phyloP scores from a whole-genome alignment of 1,284 basidiomycete genomes.

The Sutorius eximius region DNA sequence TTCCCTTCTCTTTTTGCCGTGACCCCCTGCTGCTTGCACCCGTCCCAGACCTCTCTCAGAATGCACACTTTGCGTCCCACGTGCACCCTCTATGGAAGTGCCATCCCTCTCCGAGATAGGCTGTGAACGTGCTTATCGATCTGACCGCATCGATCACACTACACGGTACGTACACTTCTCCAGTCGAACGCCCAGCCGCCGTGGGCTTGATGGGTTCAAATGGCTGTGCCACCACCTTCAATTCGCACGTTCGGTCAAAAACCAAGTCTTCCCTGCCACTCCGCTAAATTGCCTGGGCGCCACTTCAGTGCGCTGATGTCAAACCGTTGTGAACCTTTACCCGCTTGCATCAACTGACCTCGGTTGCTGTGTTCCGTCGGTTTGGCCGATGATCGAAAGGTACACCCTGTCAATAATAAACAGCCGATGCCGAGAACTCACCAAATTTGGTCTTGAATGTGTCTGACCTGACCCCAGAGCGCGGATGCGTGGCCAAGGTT shows the following conservation, averaged over 20 bases:
- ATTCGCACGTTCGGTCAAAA: slow-evolving; percentile 18
- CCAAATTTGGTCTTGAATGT: slow-evolving; percentile 3
- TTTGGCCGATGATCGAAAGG: slow-evolving; percentile 15
- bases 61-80: neutral
- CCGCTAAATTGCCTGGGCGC: neutral
- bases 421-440: slow-evolving; percentile 7
- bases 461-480: neutral
- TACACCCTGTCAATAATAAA: slow-evolving; percentile 3
- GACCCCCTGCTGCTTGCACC: neutral
- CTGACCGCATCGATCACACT: neutral
- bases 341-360: slow-evolving; percentile 9
- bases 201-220: slow-evolving; percentile 8
- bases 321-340: neutral
- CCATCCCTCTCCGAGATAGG: slow-evolving; percentile 2
- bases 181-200: slow-evolving; percentile 1
- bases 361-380: slow-evolving; percentile 22
- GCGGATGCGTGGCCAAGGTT: neutral
- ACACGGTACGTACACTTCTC: slow-evolving; percentile 10
- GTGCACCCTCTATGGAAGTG: neutral
- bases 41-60: neutral
- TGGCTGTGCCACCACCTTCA: slow-evolving; percentile 12
- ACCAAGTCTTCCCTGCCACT: neutral
- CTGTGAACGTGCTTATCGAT: slow-evolving; percentile 17
- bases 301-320: slow-evolving; percentile 6
- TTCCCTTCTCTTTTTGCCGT: neutral